Evolutionary conservation across 2,329 filamentous ascomycete genomes (phyloP), one percentile per base, ranked within the genome.

Genomic region (Beauveria rudraprayagi): DNA sequence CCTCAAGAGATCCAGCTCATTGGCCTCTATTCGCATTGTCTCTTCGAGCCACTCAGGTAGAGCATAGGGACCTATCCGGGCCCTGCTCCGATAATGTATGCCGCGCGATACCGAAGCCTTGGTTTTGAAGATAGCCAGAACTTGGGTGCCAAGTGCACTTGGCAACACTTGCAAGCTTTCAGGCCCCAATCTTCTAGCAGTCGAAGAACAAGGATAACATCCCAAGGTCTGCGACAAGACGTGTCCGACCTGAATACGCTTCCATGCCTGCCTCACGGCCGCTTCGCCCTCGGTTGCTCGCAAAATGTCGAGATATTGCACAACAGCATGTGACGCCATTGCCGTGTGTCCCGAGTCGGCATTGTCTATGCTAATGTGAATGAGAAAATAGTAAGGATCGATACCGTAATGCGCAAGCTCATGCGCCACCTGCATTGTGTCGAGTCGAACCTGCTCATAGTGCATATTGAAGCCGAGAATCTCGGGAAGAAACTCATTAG

Each of bases 351-450:
- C 78, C 0, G 73, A 76, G 60, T 79, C 69, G 3, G 71, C 69
- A 65, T 80, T 81, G 63, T 81, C 79, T 55, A 82, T 80, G 0
- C 75, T 73, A 40, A 80, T 70, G 66, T 81, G 78, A 5, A 82
- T 70, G 26, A 75, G 66, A 65, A 80, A 82, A 63, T 80, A 81
- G 47, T 77, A 76, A 0, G 74, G 66, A 58, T 78, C 69, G 8
- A 81, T 61, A 3, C 67, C 66, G n/a, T 80, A 59, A 62, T 78
- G 76, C 19, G 67, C 68, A 24, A 80, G 66, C 65, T 81, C 78
- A 47, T 75, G 53, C 77, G 71, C 30, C 44, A 52, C 17, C 28
- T 50, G 19, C 52, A 61, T 50, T 2, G 60, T 61, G 5, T 61
- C 60, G 28, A 77, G 64, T 2, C 74, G 71, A 10, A 80, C 52